Evolutionary conservation across 805 yeast genomes (phyloP).

Genomic region (Teunomyces cretensis): DNA sequence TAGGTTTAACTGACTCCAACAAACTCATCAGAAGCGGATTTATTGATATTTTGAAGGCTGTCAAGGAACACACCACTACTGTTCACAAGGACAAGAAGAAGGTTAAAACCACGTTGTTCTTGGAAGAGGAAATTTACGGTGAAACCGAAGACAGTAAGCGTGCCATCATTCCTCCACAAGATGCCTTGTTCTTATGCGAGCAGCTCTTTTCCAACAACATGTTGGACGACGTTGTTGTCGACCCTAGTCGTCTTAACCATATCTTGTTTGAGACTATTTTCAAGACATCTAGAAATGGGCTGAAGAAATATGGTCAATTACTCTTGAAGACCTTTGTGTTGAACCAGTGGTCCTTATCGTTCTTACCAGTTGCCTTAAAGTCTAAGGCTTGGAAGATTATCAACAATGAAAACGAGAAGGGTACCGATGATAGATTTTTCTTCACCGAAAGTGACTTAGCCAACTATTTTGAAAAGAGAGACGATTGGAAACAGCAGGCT

Average conservation of each 20-base stretch:
- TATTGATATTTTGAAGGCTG: conserved; percentile 17
- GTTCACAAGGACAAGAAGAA: conserved; percentile 31
- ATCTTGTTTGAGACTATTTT: conserved; percentile 30
- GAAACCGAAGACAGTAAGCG: conserved; percentile 41
- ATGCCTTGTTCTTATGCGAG: conserved; percentile 46
- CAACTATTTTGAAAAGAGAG: conserved; percentile 39
- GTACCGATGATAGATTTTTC: conserved; percentile 31
- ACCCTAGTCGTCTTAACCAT: conserved; percentile 21
- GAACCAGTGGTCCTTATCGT: conserved; percentile 55
- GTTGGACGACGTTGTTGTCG: conserved; percentile 30
- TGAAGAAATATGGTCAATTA: conserved; percentile 56
- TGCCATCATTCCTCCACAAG: conserved; percentile 64
- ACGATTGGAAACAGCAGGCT: conserved; percentile 43
- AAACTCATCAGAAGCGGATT: conserved; percentile 47
- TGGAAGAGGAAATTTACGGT: conserved; percentile 62
- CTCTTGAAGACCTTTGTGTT: conserved; percentile 61
- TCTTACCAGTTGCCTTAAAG: conserved; percentile 48
- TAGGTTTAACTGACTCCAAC: conserved; percentile 52
- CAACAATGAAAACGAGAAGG: conserved; percentile 20
- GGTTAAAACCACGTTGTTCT: conserved; percentile 36
- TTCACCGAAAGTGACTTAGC: conserved; percentile 32
- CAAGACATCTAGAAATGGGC: conserved; percentile 44
- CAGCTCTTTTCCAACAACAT: conserved; percentile 18
- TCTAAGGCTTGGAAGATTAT: conserved; percentile 37
- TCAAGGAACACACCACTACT: conserved; percentile 35